Percentiles rank a stretch among this genome's conserved stretches.
These are phyloP conservation scores for Dillenia turbinata DNA, from an alignment of 164 flowering plant species.

Conservation along the genomic window DNA sequence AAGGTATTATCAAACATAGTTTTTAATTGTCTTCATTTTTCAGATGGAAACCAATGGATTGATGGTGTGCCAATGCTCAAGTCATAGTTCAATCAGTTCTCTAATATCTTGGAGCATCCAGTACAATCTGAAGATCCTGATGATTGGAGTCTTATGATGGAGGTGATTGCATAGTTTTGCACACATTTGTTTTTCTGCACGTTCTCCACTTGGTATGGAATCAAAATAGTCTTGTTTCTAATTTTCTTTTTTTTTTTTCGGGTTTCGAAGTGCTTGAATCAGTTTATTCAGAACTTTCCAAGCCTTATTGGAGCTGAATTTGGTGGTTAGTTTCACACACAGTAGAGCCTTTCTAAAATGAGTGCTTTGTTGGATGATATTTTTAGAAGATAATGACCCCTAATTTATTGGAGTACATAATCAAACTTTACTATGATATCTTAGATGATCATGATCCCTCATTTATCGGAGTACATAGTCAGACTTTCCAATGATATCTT, in stretches of 20 bases:
- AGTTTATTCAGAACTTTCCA: conserved; percentile 83
- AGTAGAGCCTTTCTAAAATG: too few species aligned
- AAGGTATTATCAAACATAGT: conserved; percentile 41
- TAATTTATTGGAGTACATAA: too few species aligned
- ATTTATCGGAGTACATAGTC: too few species aligned
- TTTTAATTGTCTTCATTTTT: conserved; percentile 8
- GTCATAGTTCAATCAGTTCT: conserved; percentile 76
- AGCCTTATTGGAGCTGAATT: conserved; percentile 54
- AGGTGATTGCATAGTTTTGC: conserved; percentile 41
- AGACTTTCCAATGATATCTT: too few species aligned
- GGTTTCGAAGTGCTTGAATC: conserved; percentile 95
- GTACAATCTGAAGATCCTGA: conserved; percentile 81
- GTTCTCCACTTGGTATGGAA: too few species aligned
- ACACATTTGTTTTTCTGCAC: too few species aligned
- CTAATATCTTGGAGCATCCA: conserved; percentile 54
- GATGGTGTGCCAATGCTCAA: conserved; percentile 63
- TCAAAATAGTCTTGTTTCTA: too few species aligned
- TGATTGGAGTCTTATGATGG: conserved; percentile 92
- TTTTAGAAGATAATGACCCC: too few species aligned
- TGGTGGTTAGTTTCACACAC: conserved; percentile 31
- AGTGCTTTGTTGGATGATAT: too few species aligned
- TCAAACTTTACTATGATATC: too few species aligned
- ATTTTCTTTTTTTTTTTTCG: conserved; percentile 19
- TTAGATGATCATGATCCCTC: too few species aligned
- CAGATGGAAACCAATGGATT: conserved; percentile 70